Conservation (phyloP, 2,329 filamentous ascomycete species). For the Nemania bipapillata region DNA sequence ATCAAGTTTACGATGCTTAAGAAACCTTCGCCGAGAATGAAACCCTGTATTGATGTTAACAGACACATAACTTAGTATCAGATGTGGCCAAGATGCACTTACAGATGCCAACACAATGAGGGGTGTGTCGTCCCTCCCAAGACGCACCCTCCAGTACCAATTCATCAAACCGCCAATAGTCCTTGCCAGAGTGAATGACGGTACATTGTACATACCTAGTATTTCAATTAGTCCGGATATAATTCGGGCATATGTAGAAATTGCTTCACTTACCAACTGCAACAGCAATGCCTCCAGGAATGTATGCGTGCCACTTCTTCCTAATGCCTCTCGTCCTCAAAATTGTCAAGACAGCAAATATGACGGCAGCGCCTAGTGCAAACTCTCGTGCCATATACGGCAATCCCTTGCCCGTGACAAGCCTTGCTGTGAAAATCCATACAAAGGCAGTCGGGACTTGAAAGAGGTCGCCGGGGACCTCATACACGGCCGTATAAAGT, state of each 20-base stretch:
- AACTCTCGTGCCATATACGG: conserved; percentile 85
- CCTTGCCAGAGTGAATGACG: conserved; percentile 91
- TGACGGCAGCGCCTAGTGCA: conserved; percentile 72
- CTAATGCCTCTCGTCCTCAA: conserved; percentile 70
- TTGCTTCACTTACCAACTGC: conserved; percentile 74
- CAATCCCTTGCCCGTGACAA: conserved; percentile 90
- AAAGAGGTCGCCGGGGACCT: conserved; percentile 87
- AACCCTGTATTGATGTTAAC: conserved; percentile 63
- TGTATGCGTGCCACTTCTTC: conserved; percentile 74
- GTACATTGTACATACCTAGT: conserved; percentile 93
- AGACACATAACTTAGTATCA: not conserved
- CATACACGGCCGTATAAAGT: conserved; percentile 86
- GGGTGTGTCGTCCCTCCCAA: conserved; percentile 71
- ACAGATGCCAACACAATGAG: conserved; percentile 87
- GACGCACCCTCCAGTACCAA: conserved; percentile 77
- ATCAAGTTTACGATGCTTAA: conserved; percentile 90
- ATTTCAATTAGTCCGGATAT: conserved; percentile 3
- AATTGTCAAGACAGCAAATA: conserved; percentile 78
- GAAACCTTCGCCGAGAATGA: conserved; percentile 92
- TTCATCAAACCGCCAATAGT: conserved; percentile 79
- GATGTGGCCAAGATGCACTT: conserved; percentile 47
- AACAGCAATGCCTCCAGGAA: conserved; percentile 94
- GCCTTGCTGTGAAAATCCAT: conserved; percentile 94
- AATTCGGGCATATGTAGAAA: not conserved
- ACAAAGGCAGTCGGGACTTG: conserved; percentile 95